Base-by-base conservation (phyloP, 2,329 filamentous ascomycete species). In the Microcyclosporella mali region DNA sequence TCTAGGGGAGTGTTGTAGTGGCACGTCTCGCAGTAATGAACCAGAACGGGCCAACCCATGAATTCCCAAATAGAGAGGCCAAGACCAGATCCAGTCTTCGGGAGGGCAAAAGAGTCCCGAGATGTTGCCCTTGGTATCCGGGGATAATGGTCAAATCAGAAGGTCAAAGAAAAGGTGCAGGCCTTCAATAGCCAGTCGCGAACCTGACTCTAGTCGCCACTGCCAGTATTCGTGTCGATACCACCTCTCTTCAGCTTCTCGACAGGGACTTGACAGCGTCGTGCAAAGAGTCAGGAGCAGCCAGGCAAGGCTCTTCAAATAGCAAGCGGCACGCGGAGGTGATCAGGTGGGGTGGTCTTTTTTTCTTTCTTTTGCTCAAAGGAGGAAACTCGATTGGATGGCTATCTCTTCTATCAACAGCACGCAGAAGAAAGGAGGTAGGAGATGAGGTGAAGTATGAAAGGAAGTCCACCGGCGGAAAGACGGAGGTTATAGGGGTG, bases 1-100 rank as follows among this genome's bases (percentile, higher is more conserved):
- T 63, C 53, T 19, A 70, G 59, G 37, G 67, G 58, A 28, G 59
- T 61, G 41, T 60, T 56, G 52, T 58, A 57, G 32, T 47, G 38
- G 45, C 60, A 62, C 33, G 38, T 41, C 12, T 56, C 47, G 47
- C 60, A 60, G 43, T 55, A 55, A 49, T 62, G 60, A 31, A 59
- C 56, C 32, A 63, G 49, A 12, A 56, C 37, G 30, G 57, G 56
- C 49, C 56, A 54, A 25, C 39, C 44, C 16, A 56, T 55, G 10
- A 19, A 25, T 41, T 37, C 34, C 28, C n/a, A n/a, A n/a, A n/a
- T n/a, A n/a, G n/a, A 43, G 30, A 36, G 6, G 29, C 40, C 31
- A 36, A 28, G 34, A 30, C 25, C 35, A 29, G 33, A 30, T 34
- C 28, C 35, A 17, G 31, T 36, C 17, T 21, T 25, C 31, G 17